phyloP scores from a whole-genome alignment of 345 rosid species.

The Camelina sativa region DNA sequence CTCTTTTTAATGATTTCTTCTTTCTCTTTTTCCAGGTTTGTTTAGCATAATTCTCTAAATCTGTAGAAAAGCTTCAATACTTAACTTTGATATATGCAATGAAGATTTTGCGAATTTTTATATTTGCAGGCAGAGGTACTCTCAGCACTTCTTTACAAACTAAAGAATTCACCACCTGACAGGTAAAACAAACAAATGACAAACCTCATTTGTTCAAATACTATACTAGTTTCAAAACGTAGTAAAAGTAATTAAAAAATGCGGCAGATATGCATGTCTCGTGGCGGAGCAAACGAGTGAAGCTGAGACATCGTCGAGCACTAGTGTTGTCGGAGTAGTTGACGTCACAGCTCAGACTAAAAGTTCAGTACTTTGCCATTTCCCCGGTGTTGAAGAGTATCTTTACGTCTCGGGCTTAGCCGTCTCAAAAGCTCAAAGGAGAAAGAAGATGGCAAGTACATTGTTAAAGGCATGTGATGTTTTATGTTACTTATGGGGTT shows the following conservation, averaged over 20 bases:
- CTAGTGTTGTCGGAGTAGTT: conserved; percentile 71
- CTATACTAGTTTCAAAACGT: neutral
- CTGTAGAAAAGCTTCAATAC: neutral
- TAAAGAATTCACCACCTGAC: conserved; percentile 71
- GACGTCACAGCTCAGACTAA: conserved; percentile 75
- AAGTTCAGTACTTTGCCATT: conserved; percentile 55
- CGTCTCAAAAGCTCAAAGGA: conserved; percentile 65
- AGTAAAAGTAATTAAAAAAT: neutral
- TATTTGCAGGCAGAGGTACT: conserved; percentile 83
- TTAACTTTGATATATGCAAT: neutral
- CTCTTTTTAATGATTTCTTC: conserved; percentile 71
- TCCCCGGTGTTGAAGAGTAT: conserved; percentile 64
- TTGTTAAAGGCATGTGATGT: conserved; percentile 77
- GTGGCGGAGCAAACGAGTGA: conserved; percentile 63
- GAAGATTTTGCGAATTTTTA: neutral
- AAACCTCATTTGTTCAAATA: neutral
- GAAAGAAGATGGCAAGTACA: conserved; percentile 70
- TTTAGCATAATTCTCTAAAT: neutral
- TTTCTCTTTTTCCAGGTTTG: conserved; percentile 76
- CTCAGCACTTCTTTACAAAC: conserved; percentile 76
- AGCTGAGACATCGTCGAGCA: conserved; percentile 33
- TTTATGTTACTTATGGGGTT: conserved; percentile 66
- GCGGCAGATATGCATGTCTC: conserved; percentile 73
- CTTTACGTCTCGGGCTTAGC: conserved; percentile 90
- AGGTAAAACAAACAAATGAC: conserved; percentile 47